Percentiles rank a stretch among this genome's conserved stretches.
Conservation (phyloP, 148 eudicot genomes). For the Bassia scoparia region DNA sequence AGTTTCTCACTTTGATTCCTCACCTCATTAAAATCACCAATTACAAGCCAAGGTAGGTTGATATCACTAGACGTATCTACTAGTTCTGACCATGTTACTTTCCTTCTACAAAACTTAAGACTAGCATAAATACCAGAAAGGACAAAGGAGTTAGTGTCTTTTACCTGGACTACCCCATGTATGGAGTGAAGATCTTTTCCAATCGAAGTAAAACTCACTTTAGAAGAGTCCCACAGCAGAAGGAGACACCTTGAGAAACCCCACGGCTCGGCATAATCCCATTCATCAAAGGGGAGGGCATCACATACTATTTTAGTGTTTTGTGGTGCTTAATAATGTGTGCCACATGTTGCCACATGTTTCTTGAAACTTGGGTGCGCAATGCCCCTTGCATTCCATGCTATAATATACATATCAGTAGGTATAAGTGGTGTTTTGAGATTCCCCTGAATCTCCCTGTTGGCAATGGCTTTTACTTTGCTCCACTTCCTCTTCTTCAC, state of each 20-base stretch:
- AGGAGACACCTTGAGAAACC: background rate
- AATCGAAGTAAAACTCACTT: background rate
- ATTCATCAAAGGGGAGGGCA: background rate
- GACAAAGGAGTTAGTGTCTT: background rate
- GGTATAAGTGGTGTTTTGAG: too few relatives aligned
- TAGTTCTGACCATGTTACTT: background rate
- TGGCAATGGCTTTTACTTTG: too few relatives aligned
- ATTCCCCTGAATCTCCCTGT: too few relatives aligned
- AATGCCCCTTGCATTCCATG: background rate
- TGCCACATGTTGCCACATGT: background rate
- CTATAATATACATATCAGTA: background rate
- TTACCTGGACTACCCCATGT: background rate
- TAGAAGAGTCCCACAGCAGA: background rate
- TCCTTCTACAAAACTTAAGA: background rate
- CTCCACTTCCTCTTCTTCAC: too few relatives aligned
- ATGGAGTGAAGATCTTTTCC: background rate
- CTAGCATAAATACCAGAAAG: slow-evolving; percentile 4
- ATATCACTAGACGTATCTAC: background rate
- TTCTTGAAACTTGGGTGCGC: background rate
- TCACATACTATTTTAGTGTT: background rate
- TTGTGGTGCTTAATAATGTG: background rate
- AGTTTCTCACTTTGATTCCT: background rate
- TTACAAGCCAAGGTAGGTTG: background rate
- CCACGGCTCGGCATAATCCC: background rate
- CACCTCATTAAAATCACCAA: slow-evolving; percentile 2